Evolutionary conservation across 192 early-diverging fungal species (phyloP).

Genomic region (Linnemannia zychae): DNA sequence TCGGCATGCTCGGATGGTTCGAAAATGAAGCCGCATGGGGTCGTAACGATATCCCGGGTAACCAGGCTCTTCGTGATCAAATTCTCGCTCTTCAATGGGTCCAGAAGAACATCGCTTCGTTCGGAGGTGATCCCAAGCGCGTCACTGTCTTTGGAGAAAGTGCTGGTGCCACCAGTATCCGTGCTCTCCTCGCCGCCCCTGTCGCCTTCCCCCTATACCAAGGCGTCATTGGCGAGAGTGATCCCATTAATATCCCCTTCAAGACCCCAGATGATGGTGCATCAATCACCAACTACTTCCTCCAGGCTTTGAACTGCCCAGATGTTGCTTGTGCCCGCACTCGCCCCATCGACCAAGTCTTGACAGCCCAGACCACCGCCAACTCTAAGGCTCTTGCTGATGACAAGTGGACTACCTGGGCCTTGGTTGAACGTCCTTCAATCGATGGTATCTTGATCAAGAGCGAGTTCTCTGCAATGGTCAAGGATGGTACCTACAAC

Average conservation of each 20-base stretch:
- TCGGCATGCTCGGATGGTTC: constrained; percentile 66
- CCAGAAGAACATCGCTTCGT: constrained; percentile 64
- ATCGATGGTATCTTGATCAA: constrained; percentile 46
- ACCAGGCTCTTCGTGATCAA: constrained; percentile 66
- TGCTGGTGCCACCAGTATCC: constrained; percentile 59
- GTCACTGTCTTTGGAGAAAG: constrained; percentile 68
- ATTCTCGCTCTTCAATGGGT: constrained; percentile 69
- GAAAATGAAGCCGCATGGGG: constrained; percentile 23
- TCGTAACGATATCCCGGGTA: constrained; percentile 23
- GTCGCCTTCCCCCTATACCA: constrained; percentile 57
- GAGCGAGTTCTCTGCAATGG: constrained; percentile 41
- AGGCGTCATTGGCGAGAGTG: constrained; percentile 51
- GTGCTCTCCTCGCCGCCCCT: constrained; percentile 59
- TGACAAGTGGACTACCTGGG: constrained; percentile 31
- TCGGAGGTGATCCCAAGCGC: constrained; percentile 69
- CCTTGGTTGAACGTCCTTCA: constrained; percentile 24
- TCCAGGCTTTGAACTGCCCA: constrained; percentile 16
- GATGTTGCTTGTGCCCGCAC: constrained; percentile 27
- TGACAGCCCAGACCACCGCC: constrained; percentile 26
- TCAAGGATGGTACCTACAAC: constrained; percentile 52
- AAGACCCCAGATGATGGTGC: constrained; percentile 15
- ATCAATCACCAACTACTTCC: constrained; percentile 20
- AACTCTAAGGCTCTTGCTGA: constrained; percentile 19
- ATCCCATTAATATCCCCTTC: constrained; percentile 37
- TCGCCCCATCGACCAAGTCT: constrained; percentile 6